A percentile compares a stretch with the other conserved stretches of the same genome.
phyloP scores from a whole-genome alignment of 1,139 yeast species.

The Saccharomyces hybrid region DNA sequence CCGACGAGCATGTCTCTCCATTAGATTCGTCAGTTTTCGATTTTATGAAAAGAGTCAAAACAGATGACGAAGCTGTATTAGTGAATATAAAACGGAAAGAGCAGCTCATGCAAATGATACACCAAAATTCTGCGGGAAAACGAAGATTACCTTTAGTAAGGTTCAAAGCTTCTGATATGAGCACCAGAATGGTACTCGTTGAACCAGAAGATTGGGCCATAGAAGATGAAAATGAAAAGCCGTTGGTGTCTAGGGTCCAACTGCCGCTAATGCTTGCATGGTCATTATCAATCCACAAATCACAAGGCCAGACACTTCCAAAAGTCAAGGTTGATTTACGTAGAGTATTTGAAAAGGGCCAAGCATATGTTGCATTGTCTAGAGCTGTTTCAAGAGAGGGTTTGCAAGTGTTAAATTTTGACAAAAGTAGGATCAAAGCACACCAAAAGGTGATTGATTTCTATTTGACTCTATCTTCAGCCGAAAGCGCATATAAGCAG shows the following conservation, averaged over 20 bases:
- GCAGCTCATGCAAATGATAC: constrained; percentile 34
- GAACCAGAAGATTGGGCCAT: constrained; percentile 69
- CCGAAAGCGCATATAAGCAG: constrained; percentile 28
- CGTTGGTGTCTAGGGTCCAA: constrained; percentile 53
- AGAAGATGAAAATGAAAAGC: constrained; percentile 49
- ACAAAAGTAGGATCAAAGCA: constrained; percentile 48
- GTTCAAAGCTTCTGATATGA: constrained; percentile 63
- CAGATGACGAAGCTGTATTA: constrained; percentile 28
- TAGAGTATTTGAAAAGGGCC: constrained; percentile 82
- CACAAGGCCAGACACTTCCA: constrained; percentile 91
- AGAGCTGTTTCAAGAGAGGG: constrained; percentile 78
- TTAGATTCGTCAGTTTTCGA: constrained; percentile 43
- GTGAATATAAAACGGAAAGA: constrained; percentile 35
- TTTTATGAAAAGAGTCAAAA: constrained; percentile 37
- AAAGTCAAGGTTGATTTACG: constrained; percentile 74
- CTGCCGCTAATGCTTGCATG: constrained; percentile 86
- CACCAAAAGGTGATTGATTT: constrained; percentile 58
- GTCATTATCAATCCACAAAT: constrained; percentile 92
- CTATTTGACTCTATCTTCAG: constrained; percentile 38
- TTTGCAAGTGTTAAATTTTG: constrained; percentile 67
- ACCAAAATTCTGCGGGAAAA: constrained; percentile 33
- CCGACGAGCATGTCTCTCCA: constrained; percentile 13
- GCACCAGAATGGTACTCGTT: constrained; percentile 63
- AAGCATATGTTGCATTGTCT: constrained; percentile 87
- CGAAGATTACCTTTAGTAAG: constrained; percentile 64